Percentiles rank a stretch among this genome's conserved stretches.
These are phyloP conservation scores for Aspergillus kassunensis DNA, from an alignment of 495 filamentous ascomycete genomes.

Conservation along the genomic window DNA sequence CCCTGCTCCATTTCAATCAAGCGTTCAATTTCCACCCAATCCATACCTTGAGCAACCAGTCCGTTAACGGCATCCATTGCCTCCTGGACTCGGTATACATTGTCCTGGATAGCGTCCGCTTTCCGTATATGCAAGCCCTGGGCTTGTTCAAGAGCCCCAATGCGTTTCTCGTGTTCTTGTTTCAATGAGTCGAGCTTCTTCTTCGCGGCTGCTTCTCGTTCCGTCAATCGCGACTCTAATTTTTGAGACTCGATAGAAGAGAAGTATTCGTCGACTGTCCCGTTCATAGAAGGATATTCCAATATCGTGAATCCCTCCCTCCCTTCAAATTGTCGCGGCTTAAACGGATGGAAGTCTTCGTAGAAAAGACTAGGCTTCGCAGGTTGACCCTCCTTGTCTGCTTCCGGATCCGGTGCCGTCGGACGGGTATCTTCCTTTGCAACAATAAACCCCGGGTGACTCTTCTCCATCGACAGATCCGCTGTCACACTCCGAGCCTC, in stretches of 20 bases:
- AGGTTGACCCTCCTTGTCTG: slow-evolving; percentile 32
- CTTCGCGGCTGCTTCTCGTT: slow-evolving; percentile 75
- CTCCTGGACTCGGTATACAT: slow-evolving; percentile 83
- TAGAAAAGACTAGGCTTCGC: slow-evolving; percentile 61
- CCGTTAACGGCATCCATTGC: slow-evolving; percentile 88
- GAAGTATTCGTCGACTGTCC: slow-evolving; percentile 92
- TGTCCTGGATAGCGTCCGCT: slow-evolving; percentile 83
- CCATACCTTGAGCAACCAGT: slow-evolving; percentile 87
- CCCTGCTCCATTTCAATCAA: slow-evolving; percentile 83
- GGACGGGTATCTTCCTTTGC: slow-evolving; percentile 58
- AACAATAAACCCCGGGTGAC: slow-evolving; percentile 75
- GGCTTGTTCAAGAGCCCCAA: slow-evolving; percentile 72
- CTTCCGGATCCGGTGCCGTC: slow-evolving; percentile 17
- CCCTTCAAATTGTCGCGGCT: slow-evolving; percentile 75
- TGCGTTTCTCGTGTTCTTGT: slow-evolving; percentile 74
- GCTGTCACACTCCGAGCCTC: slow-evolving; percentile 57
- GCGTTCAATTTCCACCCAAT: slow-evolving; percentile 86
- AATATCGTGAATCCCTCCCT: slow-evolving; percentile 61
- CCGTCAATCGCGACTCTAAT: slow-evolving; percentile 74
- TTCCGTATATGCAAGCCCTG: slow-evolving; percentile 85
- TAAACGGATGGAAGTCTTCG: slow-evolving; percentile 94
- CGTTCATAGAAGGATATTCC: slow-evolving; percentile 79
- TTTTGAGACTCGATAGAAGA: slow-evolving; percentile 94
- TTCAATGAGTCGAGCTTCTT: slow-evolving; percentile 77
- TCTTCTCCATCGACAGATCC: slow-evolving; percentile 26